Base-by-base conservation (phyloP, 257 asterid species). In the Petrea volubilis region DNA sequence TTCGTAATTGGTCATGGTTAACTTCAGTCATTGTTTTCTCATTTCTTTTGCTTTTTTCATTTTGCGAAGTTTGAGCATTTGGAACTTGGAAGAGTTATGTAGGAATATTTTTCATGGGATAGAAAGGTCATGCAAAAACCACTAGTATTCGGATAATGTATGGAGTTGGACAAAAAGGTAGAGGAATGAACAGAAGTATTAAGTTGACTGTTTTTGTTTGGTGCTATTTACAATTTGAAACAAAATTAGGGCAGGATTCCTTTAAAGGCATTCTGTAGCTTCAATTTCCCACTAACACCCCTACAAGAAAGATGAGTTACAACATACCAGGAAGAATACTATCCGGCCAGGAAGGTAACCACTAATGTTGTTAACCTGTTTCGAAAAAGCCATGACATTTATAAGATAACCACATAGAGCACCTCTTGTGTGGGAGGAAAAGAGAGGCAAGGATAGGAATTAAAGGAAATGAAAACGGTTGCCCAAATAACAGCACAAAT, bases 261-360 rank as follows among this genome's bases (percentile, higher is more conserved):
- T 2, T 43, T n/a, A n/a, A 43, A 43, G 50, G 50, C 18, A 43
- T 15, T 14, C 50, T 43, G 4, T 14, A 43, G 50, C 20, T 14
- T 43, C 50, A 43, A n/a, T 14, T 43, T 14, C n/a, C n/a, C n/a
- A n/a, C n/a, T n/a, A n/a, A n/a, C n/a, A n/a, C n/a, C n/a, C n/a
- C n/a, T 24, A 46, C 15, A 44, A 60, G 43, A 64, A 51, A 71
- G 75, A 78, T 57, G 24, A 75, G 62, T 49, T 28, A 59, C 44
- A 67, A 74, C 95, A 55, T 95, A 92, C 99, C 97, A 95, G 82
- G 89, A 95, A 91, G 88, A 92, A 95, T 62, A 95, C 99, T 59
- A 95, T 95, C 64, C 99, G 84, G 69, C 99, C 99, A 55, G 99
- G 99, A 77, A 95, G 97, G 80, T 95, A 95, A 58, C 98, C 98